Conservation (phyloP, 2,329 filamentous ascomycete genomes). For the Xylariomycetidae sp. region DNA sequence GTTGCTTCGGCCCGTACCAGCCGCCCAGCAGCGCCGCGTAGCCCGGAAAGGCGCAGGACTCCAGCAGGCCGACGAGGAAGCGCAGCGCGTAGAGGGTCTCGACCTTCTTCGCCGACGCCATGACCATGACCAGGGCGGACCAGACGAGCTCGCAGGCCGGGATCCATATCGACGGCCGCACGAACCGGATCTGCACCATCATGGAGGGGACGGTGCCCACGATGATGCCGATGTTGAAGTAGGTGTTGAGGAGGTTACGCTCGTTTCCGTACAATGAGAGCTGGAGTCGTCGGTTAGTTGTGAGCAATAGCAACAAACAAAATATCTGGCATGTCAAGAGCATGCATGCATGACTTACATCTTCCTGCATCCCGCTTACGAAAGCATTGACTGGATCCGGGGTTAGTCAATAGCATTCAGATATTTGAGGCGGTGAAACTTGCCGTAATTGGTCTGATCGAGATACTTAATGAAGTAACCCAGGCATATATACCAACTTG, state of each 20-base stretch:
- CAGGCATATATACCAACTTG: conserved; percentile 14
- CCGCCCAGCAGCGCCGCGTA: conserved; percentile 33
- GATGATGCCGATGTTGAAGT: conserved; percentile 29
- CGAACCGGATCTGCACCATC: conserved; percentile 31
- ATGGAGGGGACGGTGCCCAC: conserved; percentile 32
- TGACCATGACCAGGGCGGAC: conserved; percentile 28
- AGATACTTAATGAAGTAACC: conserved; percentile 29
- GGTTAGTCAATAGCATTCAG: no score
- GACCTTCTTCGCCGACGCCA: conserved; percentile 26
- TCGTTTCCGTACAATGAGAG: conserved; percentile 29
- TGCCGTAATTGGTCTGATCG: conserved; percentile 28
- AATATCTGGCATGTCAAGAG: no score
- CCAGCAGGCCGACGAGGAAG: conserved; percentile 35
- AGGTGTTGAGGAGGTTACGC: conserved; percentile 28
- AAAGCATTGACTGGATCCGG: no score
- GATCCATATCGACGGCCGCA: conserved; percentile 30
- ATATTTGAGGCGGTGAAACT: no score
- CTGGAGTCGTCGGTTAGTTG: no score
- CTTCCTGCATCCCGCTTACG: conserved; percentile 31
- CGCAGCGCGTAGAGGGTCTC: conserved; percentile 33
- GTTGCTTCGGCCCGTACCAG: conserved; percentile 37
- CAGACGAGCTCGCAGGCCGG: conserved; percentile 29
- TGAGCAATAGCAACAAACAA: no score
- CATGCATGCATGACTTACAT: no score
- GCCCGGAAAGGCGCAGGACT: conserved; percentile 37